Evolutionary conservation across 1,284 basidiomycete species (phyloP).

Genomic region (Butyriboletus pseudospeciosus): DNA sequence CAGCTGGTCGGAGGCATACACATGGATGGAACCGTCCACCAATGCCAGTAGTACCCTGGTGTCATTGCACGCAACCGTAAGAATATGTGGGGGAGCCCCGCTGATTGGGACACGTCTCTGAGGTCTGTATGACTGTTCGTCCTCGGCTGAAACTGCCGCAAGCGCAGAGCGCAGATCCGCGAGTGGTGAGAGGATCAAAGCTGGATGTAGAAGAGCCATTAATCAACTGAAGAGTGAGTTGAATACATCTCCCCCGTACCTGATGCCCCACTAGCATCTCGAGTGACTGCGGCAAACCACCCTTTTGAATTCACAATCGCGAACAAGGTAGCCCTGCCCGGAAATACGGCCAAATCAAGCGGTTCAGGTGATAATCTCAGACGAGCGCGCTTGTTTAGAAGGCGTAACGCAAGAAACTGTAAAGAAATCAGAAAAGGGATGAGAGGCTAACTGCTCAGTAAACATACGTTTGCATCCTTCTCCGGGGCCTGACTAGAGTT

Average conservation of each 20-base stretch:
- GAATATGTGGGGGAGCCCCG: constrained; percentile 44
- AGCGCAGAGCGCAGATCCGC: constrained; percentile 52
- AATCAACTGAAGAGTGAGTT: neutral
- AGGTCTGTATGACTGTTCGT: constrained; percentile 43
- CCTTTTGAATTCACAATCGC: constrained; percentile 54
- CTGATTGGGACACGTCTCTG: constrained; percentile 45
- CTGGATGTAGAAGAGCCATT: constrained; percentile 33
- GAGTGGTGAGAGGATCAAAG: constrained; percentile 54
- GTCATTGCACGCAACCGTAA: constrained; percentile 57
- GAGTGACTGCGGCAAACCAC: constrained; percentile 61
- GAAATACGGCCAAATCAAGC: constrained; percentile 41
- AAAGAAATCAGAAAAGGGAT: constrained; percentile 2
- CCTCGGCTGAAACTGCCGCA: constrained; percentile 36
- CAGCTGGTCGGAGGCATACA: constrained; percentile 53
- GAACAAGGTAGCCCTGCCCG: constrained; percentile 45
- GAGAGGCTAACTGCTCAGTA: neutral
- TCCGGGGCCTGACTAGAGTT: constrained; percentile 36
- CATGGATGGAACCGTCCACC: constrained; percentile 51
- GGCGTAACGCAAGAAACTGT: constrained; percentile 46
- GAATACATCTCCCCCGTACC: constrained; percentile 32
- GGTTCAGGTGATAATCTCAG: constrained; percentile 52
- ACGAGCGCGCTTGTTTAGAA: constrained; percentile 59
- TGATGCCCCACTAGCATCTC: constrained; percentile 32
- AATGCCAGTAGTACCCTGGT: constrained; percentile 57
- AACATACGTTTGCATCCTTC: constrained; percentile 44